Evolutionary conservation across 345 rosid genomes (phyloP).

Genomic region (Ceriops decandra): DNA sequence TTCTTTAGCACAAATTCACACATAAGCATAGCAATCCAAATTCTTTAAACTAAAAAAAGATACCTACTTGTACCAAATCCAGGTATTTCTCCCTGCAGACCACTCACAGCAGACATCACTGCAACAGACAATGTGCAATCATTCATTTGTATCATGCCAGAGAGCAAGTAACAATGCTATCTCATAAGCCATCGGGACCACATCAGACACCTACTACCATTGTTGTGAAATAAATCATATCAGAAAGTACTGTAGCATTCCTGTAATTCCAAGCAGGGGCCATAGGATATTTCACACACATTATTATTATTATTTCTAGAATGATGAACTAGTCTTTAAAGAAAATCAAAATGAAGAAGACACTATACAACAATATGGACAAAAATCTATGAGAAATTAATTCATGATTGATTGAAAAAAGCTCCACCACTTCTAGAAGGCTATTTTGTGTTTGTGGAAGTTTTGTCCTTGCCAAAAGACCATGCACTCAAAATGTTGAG

Average conservation of each 20-base stretch:
- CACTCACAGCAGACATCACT: constrained; percentile 99
- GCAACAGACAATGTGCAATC: constrained; percentile 27
- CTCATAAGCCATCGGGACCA: not conserved
- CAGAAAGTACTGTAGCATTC: not conserved
- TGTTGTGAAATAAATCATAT: not conserved
- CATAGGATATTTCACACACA: not conserved
- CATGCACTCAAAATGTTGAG: no score
- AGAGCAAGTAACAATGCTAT: not conserved
- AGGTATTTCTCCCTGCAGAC: constrained; percentile 68
- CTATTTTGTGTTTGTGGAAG: no score
- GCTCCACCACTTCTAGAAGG: no score
- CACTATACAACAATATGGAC: no score
- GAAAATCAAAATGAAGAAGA: not conserved
- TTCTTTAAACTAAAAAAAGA: constrained; percentile 13
- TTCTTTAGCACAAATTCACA: constrained; percentile 8
- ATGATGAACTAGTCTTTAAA: not conserved
- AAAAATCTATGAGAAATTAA: no score
- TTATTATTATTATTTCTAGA: not conserved
- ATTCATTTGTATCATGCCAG: constrained; percentile 2
- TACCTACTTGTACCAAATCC: constrained; percentile 77
- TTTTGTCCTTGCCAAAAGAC: no score
- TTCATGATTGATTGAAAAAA: no score
- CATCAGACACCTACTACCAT: no score
- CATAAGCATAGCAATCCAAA: not conserved
- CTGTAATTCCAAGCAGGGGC: constrained; percentile 7